Base-by-base conservation (phyloP, 495 filamentous ascomycete genomes). In the Lophiostoma macrostomum region DNA sequence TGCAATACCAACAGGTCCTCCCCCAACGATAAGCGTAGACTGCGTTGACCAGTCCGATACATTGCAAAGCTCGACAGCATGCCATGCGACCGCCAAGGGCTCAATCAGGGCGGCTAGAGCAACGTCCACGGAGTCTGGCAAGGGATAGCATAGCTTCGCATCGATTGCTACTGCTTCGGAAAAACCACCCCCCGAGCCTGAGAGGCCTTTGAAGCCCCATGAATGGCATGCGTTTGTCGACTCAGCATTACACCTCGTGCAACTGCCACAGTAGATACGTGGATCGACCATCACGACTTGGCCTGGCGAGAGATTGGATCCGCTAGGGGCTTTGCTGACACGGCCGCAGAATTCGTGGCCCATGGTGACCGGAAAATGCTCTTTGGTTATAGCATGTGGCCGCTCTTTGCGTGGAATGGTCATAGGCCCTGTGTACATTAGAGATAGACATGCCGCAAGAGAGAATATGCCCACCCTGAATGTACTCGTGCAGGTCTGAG, bases 311-410 rank as follows among this genome's bases (percentile, higher is more conserved):
- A 64, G 49, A 14, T 56, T 48, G 1, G 60, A 63, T 18, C 35
- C 29, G 1, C 34, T 12, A 3, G 60, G 60, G 12, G 55, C 57
- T 10, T 37, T 50, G 34, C 54, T 25, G 40, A 67, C 47, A 10
- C 50, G 50, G 29, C 64, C 64, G 37, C 47, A 56, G 49, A 64
- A 67, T 30, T 67, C 64, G 34, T 67, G 64, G 55, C 64, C 64
- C 31, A 67, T 32, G 19, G 56, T 65, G 23, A 52, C 46, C 4
- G 62, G 64, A 19, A 58, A 23, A 23, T 25, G n/a, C 23, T 60
- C 50, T n/a, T 28, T 36, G 18, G 64, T 67, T 7, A 65, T 4
- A 0, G 50, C 35, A 35, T 67, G 64, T 0, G 62, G 64, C 5
- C 40, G 50, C 12, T 39, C 56, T 11, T 42, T 44, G 1, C 23